Conservation (phyloP, 257 asterid genomes). For the Thymus mandschuricus region DNA sequence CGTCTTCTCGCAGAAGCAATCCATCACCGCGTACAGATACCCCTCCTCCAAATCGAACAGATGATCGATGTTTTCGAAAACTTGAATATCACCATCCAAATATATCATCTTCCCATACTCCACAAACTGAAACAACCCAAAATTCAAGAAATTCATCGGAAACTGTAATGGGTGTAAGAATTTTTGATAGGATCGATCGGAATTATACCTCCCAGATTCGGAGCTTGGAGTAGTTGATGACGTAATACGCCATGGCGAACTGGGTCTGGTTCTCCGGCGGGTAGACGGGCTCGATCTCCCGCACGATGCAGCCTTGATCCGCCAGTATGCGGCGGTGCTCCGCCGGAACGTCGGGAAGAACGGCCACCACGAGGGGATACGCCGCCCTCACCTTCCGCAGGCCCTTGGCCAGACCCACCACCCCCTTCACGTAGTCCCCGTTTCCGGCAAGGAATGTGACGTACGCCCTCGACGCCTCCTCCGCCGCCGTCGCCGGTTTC, state of each 20-base stretch:
- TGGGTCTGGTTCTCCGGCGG: slow-evolving; percentile 20
- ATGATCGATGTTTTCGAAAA: slow-evolving; percentile 64
- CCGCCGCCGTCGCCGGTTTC: slow-evolving; percentile 8
- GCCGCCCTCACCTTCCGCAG: slow-evolving; percentile 48
- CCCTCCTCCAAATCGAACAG: slow-evolving; percentile 54
- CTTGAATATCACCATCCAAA: slow-evolving; percentile 77
- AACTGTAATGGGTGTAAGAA: too few relatives aligned
- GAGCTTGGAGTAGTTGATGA: slow-evolving; percentile 51
- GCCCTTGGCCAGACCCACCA: slow-evolving; percentile 55
- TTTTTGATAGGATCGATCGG: too few relatives aligned
- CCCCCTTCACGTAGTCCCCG: slow-evolving; percentile 58
- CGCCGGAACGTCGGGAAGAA: slow-evolving; percentile 58
- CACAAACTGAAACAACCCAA: slow-evolving; percentile 49
- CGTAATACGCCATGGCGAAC: slow-evolving; percentile 49
- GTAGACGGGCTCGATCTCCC: slow-evolving; percentile 46
- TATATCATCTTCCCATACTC: slow-evolving; percentile 66
- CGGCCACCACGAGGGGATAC: slow-evolving; percentile 60
- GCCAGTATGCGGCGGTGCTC: slow-evolving; percentile 54
- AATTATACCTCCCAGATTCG: slow-evolving; percentile 54
- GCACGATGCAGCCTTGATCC: slow-evolving; percentile 54
- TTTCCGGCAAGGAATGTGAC: slow-evolving; percentile 57
- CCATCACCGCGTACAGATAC: slow-evolving; percentile 54
- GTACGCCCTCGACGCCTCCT: slow-evolving; percentile 33
- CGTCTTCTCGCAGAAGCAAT: slow-evolving; percentile 51
- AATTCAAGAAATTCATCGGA: too few relatives aligned